Evolutionary conservation across 371 early-diverging fungal species (phyloP).

Genomic region (Actinomortierella wolfii): DNA sequence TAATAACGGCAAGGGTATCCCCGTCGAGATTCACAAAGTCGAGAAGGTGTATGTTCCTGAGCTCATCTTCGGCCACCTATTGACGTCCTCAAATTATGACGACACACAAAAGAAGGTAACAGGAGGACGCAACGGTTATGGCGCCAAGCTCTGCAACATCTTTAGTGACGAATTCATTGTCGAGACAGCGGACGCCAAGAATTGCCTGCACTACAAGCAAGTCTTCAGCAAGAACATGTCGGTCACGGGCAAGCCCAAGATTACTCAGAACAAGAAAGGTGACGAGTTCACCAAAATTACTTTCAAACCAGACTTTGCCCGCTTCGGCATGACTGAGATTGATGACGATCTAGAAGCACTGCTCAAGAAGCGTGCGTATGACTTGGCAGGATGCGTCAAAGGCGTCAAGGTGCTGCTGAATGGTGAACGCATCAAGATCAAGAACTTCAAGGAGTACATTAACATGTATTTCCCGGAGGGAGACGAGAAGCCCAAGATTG

Average conservation of each 20-base stretch:
- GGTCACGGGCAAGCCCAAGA: conserved; percentile 71
- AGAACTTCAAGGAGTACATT: conserved; percentile 92
- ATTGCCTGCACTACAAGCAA: conserved; percentile 83
- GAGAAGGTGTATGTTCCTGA: conserved; percentile 99
- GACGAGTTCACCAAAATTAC: conserved; percentile 92
- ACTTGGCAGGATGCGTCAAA: conserved; percentile 93
- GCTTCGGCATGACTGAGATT: conserved; percentile 91
- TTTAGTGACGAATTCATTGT: conserved; percentile 97
- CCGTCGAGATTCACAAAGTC: conserved; percentile 93
- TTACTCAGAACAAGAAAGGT: conserved; percentile 64
- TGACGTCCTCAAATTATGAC: conserved; percentile 99
- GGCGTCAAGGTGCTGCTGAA: conserved; percentile 95
- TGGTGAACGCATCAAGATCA: conserved; percentile 83
- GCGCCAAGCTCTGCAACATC: conserved; percentile 99
- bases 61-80: conserved; percentile 98
- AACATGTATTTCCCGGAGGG: conserved; percentile 75
- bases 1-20: conserved; percentile 99
- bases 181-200: conserved; percentile 90
- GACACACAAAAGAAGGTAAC: conserved; percentile 98
- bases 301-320: conserved; percentile 95
- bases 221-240: conserved; percentile 92
- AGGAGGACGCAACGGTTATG: conserved; percentile 99
- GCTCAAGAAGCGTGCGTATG: conserved; percentile 96
- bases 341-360: conserved; percentile 92
- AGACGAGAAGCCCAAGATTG: conserved; percentile 52